phyloP scores from a whole-genome alignment of 1,284 basidiomycete genomes.

The Puccinia coronata region DNA sequence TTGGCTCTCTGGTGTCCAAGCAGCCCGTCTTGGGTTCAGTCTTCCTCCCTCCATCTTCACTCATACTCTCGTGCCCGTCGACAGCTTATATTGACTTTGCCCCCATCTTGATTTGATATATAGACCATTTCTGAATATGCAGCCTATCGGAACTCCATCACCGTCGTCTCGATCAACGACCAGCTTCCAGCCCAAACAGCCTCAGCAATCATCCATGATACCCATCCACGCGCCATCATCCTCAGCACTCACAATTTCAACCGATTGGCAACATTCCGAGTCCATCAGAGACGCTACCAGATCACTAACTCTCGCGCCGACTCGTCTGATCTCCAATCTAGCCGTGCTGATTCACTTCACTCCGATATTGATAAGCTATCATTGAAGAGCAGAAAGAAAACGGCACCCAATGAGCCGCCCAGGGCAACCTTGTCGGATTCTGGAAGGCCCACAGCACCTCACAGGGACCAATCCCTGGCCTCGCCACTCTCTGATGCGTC shows the following conservation, averaged over 20 bases:
- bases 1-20: slow-evolving; percentile 41
- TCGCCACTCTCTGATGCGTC: background rate
- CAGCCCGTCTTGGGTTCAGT: slow-evolving; percentile 36
- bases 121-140: slow-evolving; percentile 46
- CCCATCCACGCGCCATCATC: slow-evolving; percentile 29
- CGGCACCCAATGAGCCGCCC: background rate
- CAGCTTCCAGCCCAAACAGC: slow-evolving; percentile 18
- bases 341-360: background rate
- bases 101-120: background rate
- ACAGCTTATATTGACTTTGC: background rate
- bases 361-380: background rate
- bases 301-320: slow-evolving; percentile 5
- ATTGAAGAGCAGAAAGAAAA: background rate
- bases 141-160: slow-evolving; percentile 37
- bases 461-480: background rate
- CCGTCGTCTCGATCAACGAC: slow-evolving; percentile 43
- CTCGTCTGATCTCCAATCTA: background rate
- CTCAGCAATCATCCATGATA: slow-evolving; percentile 31
- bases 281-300: slow-evolving; percentile 1
- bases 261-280: slow-evolving; percentile 7
- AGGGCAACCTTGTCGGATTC: background rate
- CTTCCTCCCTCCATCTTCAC: slow-evolving; percentile 23
- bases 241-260: slow-evolving; percentile 31
- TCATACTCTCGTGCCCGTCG: background rate
- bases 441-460: background rate